Evolutionary conservation across 2,329 filamentous ascomycete species (phyloP).

Genomic region (Daldinia eschscholtzii): DNA sequence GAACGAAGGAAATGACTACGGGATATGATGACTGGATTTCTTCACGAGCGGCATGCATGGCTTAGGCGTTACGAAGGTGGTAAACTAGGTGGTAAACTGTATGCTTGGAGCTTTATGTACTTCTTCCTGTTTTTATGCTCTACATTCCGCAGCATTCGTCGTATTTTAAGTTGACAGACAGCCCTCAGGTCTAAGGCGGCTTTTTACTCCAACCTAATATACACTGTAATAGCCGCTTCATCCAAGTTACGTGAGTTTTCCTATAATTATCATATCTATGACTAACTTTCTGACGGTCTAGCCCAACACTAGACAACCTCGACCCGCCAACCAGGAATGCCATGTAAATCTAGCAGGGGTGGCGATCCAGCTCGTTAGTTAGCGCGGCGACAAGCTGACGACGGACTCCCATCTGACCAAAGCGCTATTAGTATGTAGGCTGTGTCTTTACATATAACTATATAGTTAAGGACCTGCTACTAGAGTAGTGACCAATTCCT

Average conservation of each 20-base stretch:
- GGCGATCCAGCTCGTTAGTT: conserved; percentile 16
- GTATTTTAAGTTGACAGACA: background rate
- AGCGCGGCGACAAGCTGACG: conserved; percentile 19
- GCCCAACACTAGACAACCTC: background rate
- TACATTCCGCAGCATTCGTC: conserved; percentile 13
- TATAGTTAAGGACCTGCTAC: background rate
- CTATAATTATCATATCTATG: background rate
- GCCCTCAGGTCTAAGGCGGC: conserved; percentile 8
- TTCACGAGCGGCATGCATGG: conserved; percentile 41
- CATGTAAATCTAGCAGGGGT: conserved; percentile 8
- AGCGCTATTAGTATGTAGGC: background rate
- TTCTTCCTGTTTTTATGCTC: conserved; percentile 25
- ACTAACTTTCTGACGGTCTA: conserved; percentile 6
- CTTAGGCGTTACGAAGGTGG: conserved; percentile 42
- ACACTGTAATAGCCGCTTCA: conserved; percentile 2
- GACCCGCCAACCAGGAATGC: conserved; percentile 10
- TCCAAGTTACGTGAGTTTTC: conserved; percentile 8
- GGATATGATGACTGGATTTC: conserved; percentile 36
- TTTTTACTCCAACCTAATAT: conserved; percentile 4
- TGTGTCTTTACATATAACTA: background rate
- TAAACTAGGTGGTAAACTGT: conserved; percentile 16
- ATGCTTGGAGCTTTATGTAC: conserved; percentile 25
- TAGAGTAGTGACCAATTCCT: background rate
- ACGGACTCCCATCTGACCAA: conserved; percentile 26
- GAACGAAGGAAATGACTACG: conserved; percentile 35